Base-by-base conservation (phyloP, 352 stramenopile genomes). In the Aphanomyces invadans region DNA sequence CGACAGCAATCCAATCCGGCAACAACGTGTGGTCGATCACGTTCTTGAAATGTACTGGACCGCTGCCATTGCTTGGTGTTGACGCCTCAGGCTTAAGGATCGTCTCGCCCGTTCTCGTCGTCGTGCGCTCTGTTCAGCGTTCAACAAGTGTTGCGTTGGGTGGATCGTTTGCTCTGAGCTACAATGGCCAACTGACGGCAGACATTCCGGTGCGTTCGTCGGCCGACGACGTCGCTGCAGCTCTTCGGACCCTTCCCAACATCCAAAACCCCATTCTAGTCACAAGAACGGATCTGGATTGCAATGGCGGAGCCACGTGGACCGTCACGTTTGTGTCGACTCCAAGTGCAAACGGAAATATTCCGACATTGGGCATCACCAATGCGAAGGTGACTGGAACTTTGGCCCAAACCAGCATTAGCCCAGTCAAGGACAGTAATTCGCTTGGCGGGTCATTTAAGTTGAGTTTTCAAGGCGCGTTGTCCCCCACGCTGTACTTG, bases 251-350 rank as follows among this genome's bases (percentile, higher is more conserved):
- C 19, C 38, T 67, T 9, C 42, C 60, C 12, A 67, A 23, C 26
- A 44, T 67, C 2, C 60, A 67, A 67, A 67, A 67, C 46, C 42
- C 31, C 5, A 17, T 67, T n/a, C 38, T 59, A 10, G 60, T 67
- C n/a, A 33, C 60, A 9, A 9, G 11, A 21, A 29, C 48, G 9
- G 29, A 51, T 15, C 39, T 49, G 10, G 60, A 67, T 28, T 67
- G 48, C 42, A 67, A 67, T 33, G 29, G 60, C 26, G 60, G 38
- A 4, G 48, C 38, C 3, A 51, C 21, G 9, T 67, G 60, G 60
- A 49, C 33, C 21, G 42, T 67, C 5, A 67, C 60, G 17, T 67
- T 67, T 57, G 39, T 60, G 3, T 49, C 60, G 33, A 51, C 60
- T 31, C 25, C 60, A 17, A 44, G 42, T 4, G 60, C 38, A 19